Base-by-base conservation (phyloP, 1,139 yeast genomes). In the Taphrina confusa region DNA sequence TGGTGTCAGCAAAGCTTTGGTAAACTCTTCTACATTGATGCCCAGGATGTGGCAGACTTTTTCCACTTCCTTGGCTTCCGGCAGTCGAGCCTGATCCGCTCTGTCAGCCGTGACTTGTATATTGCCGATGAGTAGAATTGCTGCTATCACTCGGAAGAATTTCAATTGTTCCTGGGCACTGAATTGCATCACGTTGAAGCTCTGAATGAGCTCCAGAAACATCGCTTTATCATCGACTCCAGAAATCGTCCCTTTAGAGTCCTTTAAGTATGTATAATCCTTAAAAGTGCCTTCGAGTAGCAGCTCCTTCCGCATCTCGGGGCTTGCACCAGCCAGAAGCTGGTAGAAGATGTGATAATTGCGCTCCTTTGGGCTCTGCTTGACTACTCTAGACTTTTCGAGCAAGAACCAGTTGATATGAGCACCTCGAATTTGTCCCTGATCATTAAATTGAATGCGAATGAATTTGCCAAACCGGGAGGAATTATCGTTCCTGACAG, bases 401-500 rank as follows among this genome's bases (percentile, higher is more conserved):
- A 94, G 76, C 33, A 94, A 75, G 68, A 94, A 94, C 87, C 96
- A 94, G 69, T 92, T 96, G 61, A 94, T 89, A 65, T 87, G 85
- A 9, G 97, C 97, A 9, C 97, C 97, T 23, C 82, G 78, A 42
- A 94, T 85, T 64, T 80, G 79, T 3, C 89, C 90, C 9, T 78
- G 74, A 1, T 75, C 69, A 59, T 82, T 79, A 68, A 92, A 89
- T 71, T 83, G 90, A 62, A 94, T 87, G 68, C 92, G 85, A 65
- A 94, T 89, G 70, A 92, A 94, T 73, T 94, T 94, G 51, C 99
- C 99, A 71, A 94, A 94, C 70, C 99, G 81, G 9, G 98, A 92
- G 8, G 97, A 90, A 71, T 94, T 94, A 71, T 91, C 85, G 71
- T 94, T 94, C 66, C 94, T 82, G 28, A 90, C 89, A 0, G 99